These are phyloP conservation scores for Apiospora malaysiana DNA, from an alignment of 2,329 filamentous ascomycete species.

Conservation along the genomic window DNA sequence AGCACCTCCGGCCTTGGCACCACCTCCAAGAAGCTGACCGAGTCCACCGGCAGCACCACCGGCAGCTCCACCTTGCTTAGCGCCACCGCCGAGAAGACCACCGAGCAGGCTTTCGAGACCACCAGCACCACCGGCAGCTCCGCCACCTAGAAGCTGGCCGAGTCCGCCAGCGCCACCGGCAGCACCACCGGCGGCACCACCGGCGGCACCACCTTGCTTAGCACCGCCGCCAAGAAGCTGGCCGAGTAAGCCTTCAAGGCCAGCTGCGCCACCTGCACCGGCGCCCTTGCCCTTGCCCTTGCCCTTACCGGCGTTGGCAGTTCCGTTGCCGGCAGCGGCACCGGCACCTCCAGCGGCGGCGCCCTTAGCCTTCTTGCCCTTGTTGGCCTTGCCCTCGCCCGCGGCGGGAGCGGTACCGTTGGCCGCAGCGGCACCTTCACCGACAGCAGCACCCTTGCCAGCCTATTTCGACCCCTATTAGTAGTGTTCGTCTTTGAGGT, in stretches of 20 bases:
- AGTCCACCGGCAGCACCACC: conserved; percentile 10
- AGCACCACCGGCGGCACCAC: neutral
- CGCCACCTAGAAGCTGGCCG: neutral
- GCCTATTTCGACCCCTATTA: neutral
- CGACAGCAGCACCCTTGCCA: conserved; percentile 7
- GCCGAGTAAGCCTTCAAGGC: neutral
- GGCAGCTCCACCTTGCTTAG: neutral
- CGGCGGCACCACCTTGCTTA: neutral
- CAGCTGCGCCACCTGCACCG: neutral
- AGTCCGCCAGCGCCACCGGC: neutral
- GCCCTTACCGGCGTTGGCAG: conserved; percentile 17
- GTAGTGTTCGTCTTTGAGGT: neutral
- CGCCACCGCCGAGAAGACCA: neutral
- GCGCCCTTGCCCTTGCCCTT: conserved; percentile 8
- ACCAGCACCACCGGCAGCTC: neutral
- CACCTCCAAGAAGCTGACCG: neutral
- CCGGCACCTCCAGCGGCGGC: neutral
- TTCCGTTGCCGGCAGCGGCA: conserved; percentile 18
- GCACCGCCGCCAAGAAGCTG: neutral
- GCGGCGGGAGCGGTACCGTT: conserved; percentile 8
- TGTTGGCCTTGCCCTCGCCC: conserved; percentile 4
- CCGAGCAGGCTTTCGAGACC: neutral
- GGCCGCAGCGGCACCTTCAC: conserved; percentile 5
- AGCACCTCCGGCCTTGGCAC: neutral
- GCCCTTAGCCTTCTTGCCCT: conserved; percentile 16